These are phyloP conservation scores for Breynia disticha DNA, from an alignment of 441 rosid genomes.

Conservation along the genomic window DNA sequence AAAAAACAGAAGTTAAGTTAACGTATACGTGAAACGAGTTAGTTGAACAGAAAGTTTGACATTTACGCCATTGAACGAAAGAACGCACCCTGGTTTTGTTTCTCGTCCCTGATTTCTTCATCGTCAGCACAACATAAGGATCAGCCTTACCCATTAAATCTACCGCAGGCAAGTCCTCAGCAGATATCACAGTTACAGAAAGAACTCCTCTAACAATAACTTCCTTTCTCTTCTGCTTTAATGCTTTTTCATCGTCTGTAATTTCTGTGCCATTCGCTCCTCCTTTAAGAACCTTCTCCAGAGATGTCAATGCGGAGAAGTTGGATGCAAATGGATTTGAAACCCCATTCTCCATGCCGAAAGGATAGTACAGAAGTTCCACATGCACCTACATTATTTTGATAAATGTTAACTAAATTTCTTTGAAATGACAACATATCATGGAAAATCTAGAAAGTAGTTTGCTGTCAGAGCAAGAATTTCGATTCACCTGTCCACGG, in stretches of 20 bases:
- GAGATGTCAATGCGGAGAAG: conserved; percentile 17
- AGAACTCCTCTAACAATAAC: conserved; percentile 91
- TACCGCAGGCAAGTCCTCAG: conserved; percentile 63
- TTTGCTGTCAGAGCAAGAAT: not conserved
- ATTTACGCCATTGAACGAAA: not conserved
- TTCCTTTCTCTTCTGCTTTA: conserved; percentile 38
- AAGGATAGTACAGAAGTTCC: conserved; percentile 30
- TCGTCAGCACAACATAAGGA: conserved; percentile 56
- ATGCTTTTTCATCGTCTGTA: conserved; percentile 17
- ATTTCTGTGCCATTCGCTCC: conserved; percentile 24
- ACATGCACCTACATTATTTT: conserved; percentile 21
- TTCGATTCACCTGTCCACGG: conserved; percentile 63
- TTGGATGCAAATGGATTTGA: conserved; percentile 15
- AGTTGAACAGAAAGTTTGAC: not conserved
- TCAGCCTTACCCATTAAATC: conserved; percentile 91
- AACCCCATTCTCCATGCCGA: conserved; percentile 17
- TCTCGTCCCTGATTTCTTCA: conserved; percentile 69
- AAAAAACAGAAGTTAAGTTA: no score
- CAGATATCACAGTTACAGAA: conserved; percentile 68
- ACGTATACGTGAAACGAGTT: not conserved
- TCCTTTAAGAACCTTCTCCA: conserved; percentile 22
- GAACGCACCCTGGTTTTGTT: conserved; percentile 65
- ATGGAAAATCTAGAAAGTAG: not conserved
- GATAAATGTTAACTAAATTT: not conserved
- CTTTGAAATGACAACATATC: not conserved